A percentile compares a stretch with the other conserved stretches of the same genome.
phyloP scores from a whole-genome alignment of 345 rosid species.

The Eucalyptus regnans region DNA sequence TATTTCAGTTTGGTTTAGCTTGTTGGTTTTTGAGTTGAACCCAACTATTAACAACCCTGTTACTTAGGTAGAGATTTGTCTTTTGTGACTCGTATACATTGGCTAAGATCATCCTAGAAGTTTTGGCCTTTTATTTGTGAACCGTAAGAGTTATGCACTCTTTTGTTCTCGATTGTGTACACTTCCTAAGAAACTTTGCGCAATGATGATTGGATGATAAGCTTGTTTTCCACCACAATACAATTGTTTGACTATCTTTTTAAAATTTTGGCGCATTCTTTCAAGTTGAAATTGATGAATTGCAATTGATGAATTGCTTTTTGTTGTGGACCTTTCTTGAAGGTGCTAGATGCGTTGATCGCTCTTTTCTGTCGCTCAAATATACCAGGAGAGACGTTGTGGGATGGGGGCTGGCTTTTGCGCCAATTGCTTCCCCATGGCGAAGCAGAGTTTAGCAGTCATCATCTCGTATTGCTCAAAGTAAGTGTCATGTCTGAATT shows the following conservation, averaged over 20 bases:
- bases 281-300: background rate
- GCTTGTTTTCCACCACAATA: background rate
- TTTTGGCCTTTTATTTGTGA: background rate
- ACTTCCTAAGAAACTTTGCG: background rate
- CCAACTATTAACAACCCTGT: background rate
- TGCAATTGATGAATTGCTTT: background rate
- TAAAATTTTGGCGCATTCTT: background rate
- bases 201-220: background rate
- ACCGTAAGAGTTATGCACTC: background rate
- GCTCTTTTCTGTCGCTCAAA: constrained; percentile 76
- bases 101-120: background rate
- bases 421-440: constrained; percentile 93
- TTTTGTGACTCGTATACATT: background rate
- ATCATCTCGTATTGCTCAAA: constrained; percentile 62
- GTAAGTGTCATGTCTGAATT: constrained; percentile 15
- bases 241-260: background rate
- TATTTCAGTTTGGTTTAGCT: background rate
- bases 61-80: background rate
- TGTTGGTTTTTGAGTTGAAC: background rate
- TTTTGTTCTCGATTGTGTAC: background rate
- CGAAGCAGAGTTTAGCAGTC: constrained; percentile 68
- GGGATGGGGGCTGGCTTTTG: constrained; percentile 99
- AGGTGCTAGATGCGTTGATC: constrained; percentile 93
- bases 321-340: background rate
- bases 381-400: constrained; percentile 81